These are phyloP conservation scores for Cryptosporidium tyzzeri DNA, from an alignment of 169 alveolate species.

Conservation along the genomic window DNA sequence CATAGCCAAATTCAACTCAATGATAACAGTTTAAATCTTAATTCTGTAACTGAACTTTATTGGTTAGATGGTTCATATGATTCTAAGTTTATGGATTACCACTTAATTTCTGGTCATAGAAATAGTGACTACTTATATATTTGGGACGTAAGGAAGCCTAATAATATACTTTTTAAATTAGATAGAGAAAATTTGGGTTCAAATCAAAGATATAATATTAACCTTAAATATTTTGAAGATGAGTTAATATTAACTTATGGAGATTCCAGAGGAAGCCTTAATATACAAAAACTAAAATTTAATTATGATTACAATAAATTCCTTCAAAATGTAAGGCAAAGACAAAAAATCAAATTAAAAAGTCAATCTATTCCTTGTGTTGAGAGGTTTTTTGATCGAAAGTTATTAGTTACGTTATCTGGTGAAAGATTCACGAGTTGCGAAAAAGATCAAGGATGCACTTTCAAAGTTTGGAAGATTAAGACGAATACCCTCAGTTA, in stretches of 20 bases:
- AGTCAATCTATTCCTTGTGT: conserved; percentile 38
- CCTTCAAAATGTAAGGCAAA: not conserved
- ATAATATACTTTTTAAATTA: conserved; percentile 18
- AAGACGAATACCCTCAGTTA: not conserved
- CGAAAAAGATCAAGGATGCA: not conserved
- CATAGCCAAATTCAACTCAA: conserved; percentile 8
- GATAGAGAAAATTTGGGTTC: conserved; percentile 17
- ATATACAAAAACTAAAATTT: conserved; percentile 28
- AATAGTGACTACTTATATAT: conserved; percentile 11
- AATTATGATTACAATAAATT: conserved; percentile 6
- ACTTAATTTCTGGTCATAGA: conserved; percentile 48
- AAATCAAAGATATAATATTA: conserved; percentile 28
- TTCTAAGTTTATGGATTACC: conserved; percentile 26
- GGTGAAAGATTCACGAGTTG: conserved; percentile 46
- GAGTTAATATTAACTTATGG: conserved; percentile 26
- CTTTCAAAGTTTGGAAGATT: conserved; percentile 11
- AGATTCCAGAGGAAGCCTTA: conserved; percentile 47
- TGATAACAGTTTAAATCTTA: conserved; percentile 3
- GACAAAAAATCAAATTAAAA: conserved; percentile 8
- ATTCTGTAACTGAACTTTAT: conserved; percentile 44
- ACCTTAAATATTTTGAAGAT: conserved; percentile 1
- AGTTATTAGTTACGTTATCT: conserved; percentile 33
- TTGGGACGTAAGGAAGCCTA: conserved; percentile 72
- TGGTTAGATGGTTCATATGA: conserved; percentile 16
- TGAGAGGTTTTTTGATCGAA: not conserved